Evolutionary conservation across 352 stramenopile genomes (phyloP), one percentile per base, ranked within the genome.

Genomic region (Pythium sp.): DNA sequence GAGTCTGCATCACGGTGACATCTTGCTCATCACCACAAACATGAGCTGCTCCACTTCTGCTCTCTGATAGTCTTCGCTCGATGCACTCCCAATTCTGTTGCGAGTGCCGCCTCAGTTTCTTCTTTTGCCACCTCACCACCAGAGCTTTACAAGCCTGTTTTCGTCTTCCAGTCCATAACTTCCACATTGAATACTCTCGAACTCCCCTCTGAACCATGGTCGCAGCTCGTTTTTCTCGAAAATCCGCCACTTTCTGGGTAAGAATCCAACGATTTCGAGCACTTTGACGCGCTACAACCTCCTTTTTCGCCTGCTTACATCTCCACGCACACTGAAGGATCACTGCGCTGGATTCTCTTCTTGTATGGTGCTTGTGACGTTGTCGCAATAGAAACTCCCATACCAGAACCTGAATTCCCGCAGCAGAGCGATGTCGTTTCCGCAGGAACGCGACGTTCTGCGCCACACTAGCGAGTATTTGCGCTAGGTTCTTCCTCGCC

Each of bases 291-390:
- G n/a, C 9, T 43, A 20, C 30, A 28, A n/a, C 7, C 7, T 12
- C 18, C 2, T 22, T 46, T 26, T 15, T 18, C 2, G 55, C 30
- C 9, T n/a, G 18, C 18, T 18, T 20, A 12, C 2, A 28, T 20
- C 55, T 61, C 55, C 55, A 61, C 30, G 18, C 18, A 34, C 20
- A 61, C 55, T 61, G 55, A 20, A 61, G 18, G 9, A 46, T 15
- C 30, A 47, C 3, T 24, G 30, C 30, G 22, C 30, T 46, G 6
- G 41, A 5, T 5, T 12, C 8, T 28, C 20, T 6, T 2, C 9
- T 22, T 43, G 18, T 3, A 12, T 9, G 7, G 15, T 18, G 7
- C 30, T 43, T 18, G 8, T 18, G 15, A 8, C 54, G 28, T 28
- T 28, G 26, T 11, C 18, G 54, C 28, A 18, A 12, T 4, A 59